These are phyloP conservation scores for Dendrobium officinale DNA, from an alignment of 106 monocot genomes.

Conservation along the genomic window DNA sequence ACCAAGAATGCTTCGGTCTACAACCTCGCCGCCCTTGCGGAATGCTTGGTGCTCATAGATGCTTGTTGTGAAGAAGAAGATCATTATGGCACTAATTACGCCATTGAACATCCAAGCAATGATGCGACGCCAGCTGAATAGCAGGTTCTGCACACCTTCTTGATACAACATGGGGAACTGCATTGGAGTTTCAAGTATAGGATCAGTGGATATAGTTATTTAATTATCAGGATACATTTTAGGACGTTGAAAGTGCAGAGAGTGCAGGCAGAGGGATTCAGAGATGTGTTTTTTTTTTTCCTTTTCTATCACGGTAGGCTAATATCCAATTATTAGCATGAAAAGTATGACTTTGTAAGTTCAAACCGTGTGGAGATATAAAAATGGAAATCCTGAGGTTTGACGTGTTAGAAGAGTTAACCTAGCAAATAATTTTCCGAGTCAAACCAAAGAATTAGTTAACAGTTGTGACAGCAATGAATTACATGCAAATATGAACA, in stretches of 20 bases:
- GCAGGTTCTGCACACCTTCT: constrained; percentile 23
- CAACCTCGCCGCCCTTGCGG: constrained; percentile 35
- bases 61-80: constrained; percentile 24
- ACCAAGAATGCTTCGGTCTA: constrained; percentile 33
- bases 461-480: too few species aligned
- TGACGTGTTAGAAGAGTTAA: too few species aligned
- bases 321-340: neutral
- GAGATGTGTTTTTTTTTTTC: too few species aligned
- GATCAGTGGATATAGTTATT: neutral
- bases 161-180: constrained; percentile 27
- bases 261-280: too few species aligned
- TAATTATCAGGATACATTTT: neutral
- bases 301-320: neutral
- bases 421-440: too few species aligned
- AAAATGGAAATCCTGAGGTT: too few species aligned
- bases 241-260: too few species aligned
- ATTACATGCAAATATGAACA: too few species aligned
- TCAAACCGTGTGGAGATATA: too few species aligned
- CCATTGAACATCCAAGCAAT: constrained; percentile 28
- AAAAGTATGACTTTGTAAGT: neutral
- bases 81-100: constrained; percentile 11
- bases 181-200: neutral
- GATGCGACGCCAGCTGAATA: constrained; percentile 25
- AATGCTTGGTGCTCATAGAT: constrained; percentile 16
- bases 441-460: too few species aligned